Conservation (phyloP, 257 asterid species). For the Solanum gandarillasii region DNA sequence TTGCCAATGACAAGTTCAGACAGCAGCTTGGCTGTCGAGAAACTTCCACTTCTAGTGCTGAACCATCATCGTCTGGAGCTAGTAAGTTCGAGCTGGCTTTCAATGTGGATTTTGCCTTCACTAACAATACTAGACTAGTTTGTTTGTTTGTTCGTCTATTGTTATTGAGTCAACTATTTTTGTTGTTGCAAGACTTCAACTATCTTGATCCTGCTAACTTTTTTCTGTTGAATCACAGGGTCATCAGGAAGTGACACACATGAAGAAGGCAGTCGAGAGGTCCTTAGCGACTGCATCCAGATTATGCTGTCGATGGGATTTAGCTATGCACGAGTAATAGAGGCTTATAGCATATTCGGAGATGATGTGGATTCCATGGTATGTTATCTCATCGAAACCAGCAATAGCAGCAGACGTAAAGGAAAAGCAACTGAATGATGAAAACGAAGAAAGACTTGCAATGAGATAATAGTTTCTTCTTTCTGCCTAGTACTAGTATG, state of each 20-base stretch:
- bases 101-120: background rate
- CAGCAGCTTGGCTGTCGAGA: conserved; percentile 54
- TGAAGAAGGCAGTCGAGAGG: conserved; percentile 34
- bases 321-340: conserved; percentile 81
- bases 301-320: conserved; percentile 89
- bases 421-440: conserved; percentile 89
- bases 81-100: conserved; percentile 37
- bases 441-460: background rate
- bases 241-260: conserved; percentile 41
- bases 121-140: background rate
- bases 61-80: conserved; percentile 97
- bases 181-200: background rate
- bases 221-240: conserved; percentile 25
- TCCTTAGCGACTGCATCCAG: conserved; percentile 65
- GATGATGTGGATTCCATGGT: conserved; percentile 95
- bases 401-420: conserved; percentile 69
- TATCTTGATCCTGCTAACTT: background rate
- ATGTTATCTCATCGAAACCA: conserved; percentile 67
- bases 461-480: background rate
- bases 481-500: background rate
- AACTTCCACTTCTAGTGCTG: conserved; percentile 82
- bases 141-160: background rate
- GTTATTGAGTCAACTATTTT: background rate
- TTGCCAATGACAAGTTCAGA: conserved; percentile 54
- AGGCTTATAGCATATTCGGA: conserved; percentile 89